Percentiles rank a stretch among this genome's conserved stretches.
Evolutionary conservation across 1,139 yeast species (phyloP).

Genomic region (Pichia sp.): DNA sequence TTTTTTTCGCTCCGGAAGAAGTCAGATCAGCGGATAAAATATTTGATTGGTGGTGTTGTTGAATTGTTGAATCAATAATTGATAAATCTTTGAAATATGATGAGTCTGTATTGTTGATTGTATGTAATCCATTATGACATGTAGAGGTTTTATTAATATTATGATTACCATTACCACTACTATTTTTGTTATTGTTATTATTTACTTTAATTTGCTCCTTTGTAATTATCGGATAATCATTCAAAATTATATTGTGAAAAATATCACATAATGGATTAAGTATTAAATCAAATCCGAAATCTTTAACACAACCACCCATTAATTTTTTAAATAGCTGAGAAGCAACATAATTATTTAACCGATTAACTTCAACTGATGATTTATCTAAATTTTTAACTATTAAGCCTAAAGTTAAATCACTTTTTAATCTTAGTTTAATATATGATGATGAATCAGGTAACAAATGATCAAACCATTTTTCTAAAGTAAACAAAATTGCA

Average conservation of each 20-base stretch:
- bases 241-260: conserved; percentile 54
- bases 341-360: conserved; percentile 42
- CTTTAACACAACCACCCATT: conserved; percentile 67
- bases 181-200: not conserved
- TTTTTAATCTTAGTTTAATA: conserved; percentile 45
- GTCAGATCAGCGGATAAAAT: conserved; percentile 1
- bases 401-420: conserved; percentile 39
- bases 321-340: conserved; percentile 49
- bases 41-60: conserved; percentile 7
- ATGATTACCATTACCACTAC: not conserved
- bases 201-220: conserved; percentile 11
- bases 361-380: conserved; percentile 33
- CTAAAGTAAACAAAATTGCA: conserved; percentile 55
- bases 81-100: conserved; percentile 7
- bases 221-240: conserved; percentile 55
- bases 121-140: too few relatives aligned
- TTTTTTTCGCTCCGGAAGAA: not conserved
- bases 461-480: conserved; percentile 44
- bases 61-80: conserved; percentile 17
- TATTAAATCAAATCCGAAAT: conserved; percentile 69
- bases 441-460: conserved; percentile 48
- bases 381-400: conserved; percentile 48
- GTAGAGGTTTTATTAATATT: not conserved
- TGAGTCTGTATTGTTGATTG: not conserved
- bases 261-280: conserved; percentile 60